phyloP scores from a whole-genome alignment of 2,329 filamentous ascomycete species.

The Madurella fahalii region DNA sequence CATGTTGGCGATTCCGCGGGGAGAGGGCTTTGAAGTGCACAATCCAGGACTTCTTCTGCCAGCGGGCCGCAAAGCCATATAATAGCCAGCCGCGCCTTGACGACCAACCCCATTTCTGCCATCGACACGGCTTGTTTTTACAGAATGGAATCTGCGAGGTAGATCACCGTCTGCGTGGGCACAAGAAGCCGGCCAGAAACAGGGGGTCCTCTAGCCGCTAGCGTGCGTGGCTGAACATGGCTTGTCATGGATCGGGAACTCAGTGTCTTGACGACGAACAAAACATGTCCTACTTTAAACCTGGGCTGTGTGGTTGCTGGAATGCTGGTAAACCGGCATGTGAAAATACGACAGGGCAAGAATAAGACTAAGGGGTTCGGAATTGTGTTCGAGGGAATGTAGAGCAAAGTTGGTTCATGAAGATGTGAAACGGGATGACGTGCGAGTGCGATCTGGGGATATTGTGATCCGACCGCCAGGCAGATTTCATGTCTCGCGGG shows the following conservation, averaged over 20 bases:
- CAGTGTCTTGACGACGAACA: background rate
- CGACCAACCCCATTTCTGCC: background rate
- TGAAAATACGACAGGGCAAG: background rate
- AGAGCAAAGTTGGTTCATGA: background rate
- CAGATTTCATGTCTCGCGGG: background rate
- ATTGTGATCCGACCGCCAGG: background rate
- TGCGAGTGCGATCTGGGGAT: background rate
- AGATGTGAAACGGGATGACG: background rate
- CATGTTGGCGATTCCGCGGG: background rate
- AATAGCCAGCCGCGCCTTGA: background rate
- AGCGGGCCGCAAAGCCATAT: background rate
- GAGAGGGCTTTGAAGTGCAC: background rate
- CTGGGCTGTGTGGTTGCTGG: background rate
- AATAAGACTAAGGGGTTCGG: background rate
- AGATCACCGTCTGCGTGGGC: too few species aligned
- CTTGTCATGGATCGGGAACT: background rate
- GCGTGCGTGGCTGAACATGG: background rate
- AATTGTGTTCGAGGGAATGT: background rate
- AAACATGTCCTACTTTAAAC: conserved; percentile 2
- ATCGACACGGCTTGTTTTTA: background rate
- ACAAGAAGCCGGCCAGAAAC: too few species aligned
- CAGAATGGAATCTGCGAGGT: too few species aligned
- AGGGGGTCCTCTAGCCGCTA: background rate
- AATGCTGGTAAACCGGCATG: conserved; percentile 5
- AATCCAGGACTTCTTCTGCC: background rate